These are phyloP conservation scores for Triticum urartu DNA, from an alignment of 176 grass and related monocot species.

Conservation along the genomic window DNA sequence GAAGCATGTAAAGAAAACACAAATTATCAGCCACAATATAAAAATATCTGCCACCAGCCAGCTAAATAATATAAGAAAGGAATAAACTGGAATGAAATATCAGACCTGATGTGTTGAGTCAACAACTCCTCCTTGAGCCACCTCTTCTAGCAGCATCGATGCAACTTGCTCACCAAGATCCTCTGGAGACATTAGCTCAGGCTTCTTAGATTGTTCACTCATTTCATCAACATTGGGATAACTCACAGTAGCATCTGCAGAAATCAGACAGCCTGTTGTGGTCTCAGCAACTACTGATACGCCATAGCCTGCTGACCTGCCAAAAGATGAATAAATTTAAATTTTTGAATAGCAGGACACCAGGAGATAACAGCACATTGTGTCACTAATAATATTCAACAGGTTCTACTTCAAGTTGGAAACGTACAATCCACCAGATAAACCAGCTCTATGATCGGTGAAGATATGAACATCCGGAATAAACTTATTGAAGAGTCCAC, in stretches of 20 bases:
- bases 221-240: constrained; percentile 65
- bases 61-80: background rate
- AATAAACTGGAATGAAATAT: background rate
- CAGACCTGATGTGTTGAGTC: constrained; percentile 91
- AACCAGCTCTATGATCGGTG: constrained; percentile 70
- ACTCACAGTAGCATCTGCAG: constrained; percentile 61
- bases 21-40: constrained; percentile 9
- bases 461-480: constrained; percentile 94
- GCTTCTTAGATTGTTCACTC: constrained; percentile 59
- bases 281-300: constrained; percentile 92
- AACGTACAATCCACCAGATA: constrained; percentile 65
- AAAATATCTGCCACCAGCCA: background rate
- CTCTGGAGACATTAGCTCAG: constrained; percentile 69
- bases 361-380: background rate
- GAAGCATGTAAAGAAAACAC: background rate
- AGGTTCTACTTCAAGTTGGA: background rate
- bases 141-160: constrained; percentile 75
- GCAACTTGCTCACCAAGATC: constrained; percentile 84
- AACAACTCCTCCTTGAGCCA: constrained; percentile 83
- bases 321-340: constrained; percentile 24
- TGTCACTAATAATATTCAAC: background rate
- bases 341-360: background rate
- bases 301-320: constrained; percentile 88
- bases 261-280: constrained; percentile 78
- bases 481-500: constrained; percentile 81